Evolutionary conservation across 2,329 filamentous ascomycete species (phyloP), one percentile per base, ranked within the genome.

Genomic region (Acephala macrosclerotiorum): DNA sequence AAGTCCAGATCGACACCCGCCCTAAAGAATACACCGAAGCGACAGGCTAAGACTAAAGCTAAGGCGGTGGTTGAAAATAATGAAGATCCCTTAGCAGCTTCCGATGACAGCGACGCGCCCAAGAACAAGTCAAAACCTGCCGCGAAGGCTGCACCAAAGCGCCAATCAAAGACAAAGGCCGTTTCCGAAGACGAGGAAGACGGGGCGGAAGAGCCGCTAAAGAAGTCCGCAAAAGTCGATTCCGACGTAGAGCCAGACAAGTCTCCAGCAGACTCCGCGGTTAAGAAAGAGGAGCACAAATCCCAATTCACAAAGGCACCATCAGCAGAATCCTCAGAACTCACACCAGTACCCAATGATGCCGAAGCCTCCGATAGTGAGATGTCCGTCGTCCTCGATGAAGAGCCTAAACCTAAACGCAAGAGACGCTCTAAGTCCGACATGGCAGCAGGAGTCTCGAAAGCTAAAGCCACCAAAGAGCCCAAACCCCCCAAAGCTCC

Each of bases 301-400:
- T 68, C 60, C 35, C 25, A 66, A 64, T 53, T 49, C 58, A 40
- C 35, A 56, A 51, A 55, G 75, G 70, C 71, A 22, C 77, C 76
- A 57, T 73, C 73, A 26, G 56, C 63, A 58, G 66, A 63, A 33
- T 45, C 45, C 6, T 36, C 66, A 51, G 49, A 61, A 11, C 38
- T 57, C 18, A 53, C 51, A 14, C 42, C 49, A 58, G 56, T 78
- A 71, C 74, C 75, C 25, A 77, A 78, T 12, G 79, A 77, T 49
- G 82, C 82, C n/a, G 80, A 80, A 73, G 80, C 76, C 49, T 83
- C 82, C n/a, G 80, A 81, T 72, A 81, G 80, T 25, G 90, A 92
- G 61, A 81, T 93, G 77, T 95, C 92, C 0, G 85, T 87, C 3
- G 84, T 97, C n/a, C 81, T 96, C 47, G 94, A 97, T 75, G 92